Evolutionary conservation across 768 basidiomycete species (phyloP).

Genomic region (Lactarius psammicola): DNA sequence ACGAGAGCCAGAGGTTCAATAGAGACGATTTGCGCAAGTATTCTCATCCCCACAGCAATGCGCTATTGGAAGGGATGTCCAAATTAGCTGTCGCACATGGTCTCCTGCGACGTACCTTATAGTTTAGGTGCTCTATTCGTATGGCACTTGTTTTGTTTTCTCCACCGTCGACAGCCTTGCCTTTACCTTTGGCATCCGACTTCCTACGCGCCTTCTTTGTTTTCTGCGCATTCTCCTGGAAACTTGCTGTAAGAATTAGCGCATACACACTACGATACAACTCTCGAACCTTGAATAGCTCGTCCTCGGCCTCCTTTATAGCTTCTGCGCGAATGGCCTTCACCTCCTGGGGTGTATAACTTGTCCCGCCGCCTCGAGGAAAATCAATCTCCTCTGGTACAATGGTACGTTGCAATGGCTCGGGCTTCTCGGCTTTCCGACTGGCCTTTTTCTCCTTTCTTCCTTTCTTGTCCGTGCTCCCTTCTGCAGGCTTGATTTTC

Average conservation of each 20-base stretch:
- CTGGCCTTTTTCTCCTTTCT: slow-evolving; percentile 34
- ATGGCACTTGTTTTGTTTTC: slow-evolving; percentile 52
- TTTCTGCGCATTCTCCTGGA: slow-evolving; percentile 33
- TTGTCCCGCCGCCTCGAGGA: slow-evolving; percentile 91
- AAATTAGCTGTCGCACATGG: not conserved
- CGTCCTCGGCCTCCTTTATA: slow-evolving; percentile 76
- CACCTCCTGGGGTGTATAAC: slow-evolving; percentile 84
- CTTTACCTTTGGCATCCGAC: slow-evolving; percentile 40
- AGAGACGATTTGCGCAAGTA: slow-evolving; percentile 83
- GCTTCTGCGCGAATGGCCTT: slow-evolving; percentile 85
- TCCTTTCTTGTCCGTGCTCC: slow-evolving; percentile 30
- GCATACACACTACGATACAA: not conserved
- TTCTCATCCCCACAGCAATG: slow-evolving; percentile 76
- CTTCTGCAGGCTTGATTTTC: slow-evolving; percentile 50
- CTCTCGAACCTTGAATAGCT: slow-evolving; percentile 62
- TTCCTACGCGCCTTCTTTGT: slow-evolving; percentile 51
- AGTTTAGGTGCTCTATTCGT: slow-evolving; percentile 89
- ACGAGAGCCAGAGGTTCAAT: slow-evolving; percentile 88
- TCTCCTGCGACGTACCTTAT: slow-evolving; percentile 58
- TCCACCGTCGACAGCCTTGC: slow-evolving; percentile 34
- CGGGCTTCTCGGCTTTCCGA: slow-evolving; percentile 32
- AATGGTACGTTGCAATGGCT: slow-evolving; percentile 37
- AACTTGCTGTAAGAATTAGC: slow-evolving; percentile 3
- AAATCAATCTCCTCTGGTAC: slow-evolving; percentile 81
- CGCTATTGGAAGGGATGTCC: slow-evolving; percentile 48